Evolutionary conservation across 108 stramenopile species (phyloP).

Genomic region (Conticribra guillardii): DNA sequence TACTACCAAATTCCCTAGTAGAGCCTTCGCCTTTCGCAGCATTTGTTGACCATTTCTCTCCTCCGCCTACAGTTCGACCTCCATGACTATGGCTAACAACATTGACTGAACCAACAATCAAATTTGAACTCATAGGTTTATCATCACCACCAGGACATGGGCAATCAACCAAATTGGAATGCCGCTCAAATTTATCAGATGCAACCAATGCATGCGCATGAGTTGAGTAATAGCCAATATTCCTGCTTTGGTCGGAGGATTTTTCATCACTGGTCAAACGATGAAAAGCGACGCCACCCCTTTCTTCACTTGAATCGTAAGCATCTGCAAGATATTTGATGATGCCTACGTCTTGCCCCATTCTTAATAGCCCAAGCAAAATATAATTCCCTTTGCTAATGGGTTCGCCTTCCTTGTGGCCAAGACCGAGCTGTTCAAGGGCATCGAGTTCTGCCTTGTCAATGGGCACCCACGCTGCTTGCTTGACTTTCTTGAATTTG

Average conservation of each 20-base stretch:
- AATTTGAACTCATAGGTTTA: background rate
- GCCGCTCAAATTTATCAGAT: background rate
- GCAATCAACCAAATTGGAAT: background rate
- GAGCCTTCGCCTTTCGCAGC: background rate
- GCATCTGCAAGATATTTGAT: conserved; percentile 42
- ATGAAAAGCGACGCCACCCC: conserved; percentile 20
- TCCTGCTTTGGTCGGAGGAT: background rate
- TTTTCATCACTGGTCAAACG: background rate
- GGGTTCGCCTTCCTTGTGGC: conserved; percentile 5
- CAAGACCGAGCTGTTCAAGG: conserved; percentile 19
- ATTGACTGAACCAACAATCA: background rate
- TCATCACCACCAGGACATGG: background rate
- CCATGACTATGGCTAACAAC: no score
- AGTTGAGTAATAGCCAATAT: background rate
- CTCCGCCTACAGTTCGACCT: background rate
- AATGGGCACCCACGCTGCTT: conserved; percentile 39
- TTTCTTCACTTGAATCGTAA: conserved; percentile 24
- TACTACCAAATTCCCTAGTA: background rate
- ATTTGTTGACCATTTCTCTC: background rate
- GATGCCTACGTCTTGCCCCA: conserved; percentile 43
- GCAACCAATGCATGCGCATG: conserved; percentile 8
- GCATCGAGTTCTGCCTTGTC: conserved; percentile 20
- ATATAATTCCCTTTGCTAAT: conserved; percentile 37
- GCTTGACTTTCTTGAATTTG: conserved; percentile 27
- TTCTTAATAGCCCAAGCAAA: conserved; percentile 32